Conservation (phyloP, 805 yeast species). For the Wickerhamomyces tratensis region DNA sequence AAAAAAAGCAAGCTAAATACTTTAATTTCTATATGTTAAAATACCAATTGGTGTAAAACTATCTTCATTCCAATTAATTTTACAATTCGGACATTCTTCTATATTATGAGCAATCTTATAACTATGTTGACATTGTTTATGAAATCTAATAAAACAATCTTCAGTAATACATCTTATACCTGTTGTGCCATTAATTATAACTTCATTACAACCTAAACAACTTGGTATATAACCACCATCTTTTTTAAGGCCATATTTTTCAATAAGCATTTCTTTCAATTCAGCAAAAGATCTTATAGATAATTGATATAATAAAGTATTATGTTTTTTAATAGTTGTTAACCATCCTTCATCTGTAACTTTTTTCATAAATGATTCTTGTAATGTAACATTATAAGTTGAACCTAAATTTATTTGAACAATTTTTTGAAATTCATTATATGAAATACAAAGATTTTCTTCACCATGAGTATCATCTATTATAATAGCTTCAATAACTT, state of each 20-base stretch:
- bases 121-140: conserved; percentile 35
- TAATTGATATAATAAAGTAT: conserved; percentile 17
- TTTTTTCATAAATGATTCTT: conserved; percentile 27
- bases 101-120: conserved; percentile 23
- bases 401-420: conserved; percentile 17
- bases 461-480: conserved; percentile 4
- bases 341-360: conserved; percentile 49
- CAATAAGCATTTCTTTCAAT: conserved; percentile 32
- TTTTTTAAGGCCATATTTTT: conserved; percentile 27
- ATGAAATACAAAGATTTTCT: conserved; percentile 25
- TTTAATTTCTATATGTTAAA: too few species aligned
- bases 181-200: conserved; percentile 30
- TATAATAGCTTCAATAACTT: conserved; percentile 29
- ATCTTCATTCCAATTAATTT: conserved; percentile 7
- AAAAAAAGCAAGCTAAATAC: too few species aligned
- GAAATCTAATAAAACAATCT: conserved; percentile 33
- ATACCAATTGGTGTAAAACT: neutral
- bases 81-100: conserved; percentile 26
- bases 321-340: conserved; percentile 22
- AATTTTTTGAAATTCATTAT: conserved; percentile 12
- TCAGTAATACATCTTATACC: conserved; percentile 33
- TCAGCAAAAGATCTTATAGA: conserved; percentile 38
- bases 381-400: conserved; percentile 25
- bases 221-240: conserved; percentile 26
- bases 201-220: conserved; percentile 42